These are phyloP conservation scores for Vigna hirtella DNA, from an alignment of 306 rosid genomes.

Conservation along the genomic window DNA sequence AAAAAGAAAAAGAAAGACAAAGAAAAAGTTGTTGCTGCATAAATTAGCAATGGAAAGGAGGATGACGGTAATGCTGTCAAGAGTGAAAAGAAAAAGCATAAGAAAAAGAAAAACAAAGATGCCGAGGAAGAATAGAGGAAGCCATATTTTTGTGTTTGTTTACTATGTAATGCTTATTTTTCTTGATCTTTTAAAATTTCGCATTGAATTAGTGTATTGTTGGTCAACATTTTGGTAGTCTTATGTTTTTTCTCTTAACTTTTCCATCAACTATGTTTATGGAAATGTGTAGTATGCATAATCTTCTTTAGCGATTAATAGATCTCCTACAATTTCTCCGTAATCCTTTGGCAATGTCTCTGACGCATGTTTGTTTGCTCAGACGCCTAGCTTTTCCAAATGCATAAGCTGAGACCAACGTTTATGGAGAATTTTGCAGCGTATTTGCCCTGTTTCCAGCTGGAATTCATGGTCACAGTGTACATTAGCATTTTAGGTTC, in stretches of 20 bases:
- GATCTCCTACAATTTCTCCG: not conserved
- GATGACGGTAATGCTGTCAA: constrained; percentile 49
- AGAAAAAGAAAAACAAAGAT: constrained; percentile 60
- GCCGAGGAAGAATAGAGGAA: constrained; percentile 56
- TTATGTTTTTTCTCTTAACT: not conserved
- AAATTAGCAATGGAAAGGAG: constrained; percentile 38
- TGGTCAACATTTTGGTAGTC: not conserved
- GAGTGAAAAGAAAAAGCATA: constrained; percentile 74
- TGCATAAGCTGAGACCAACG: not conserved
- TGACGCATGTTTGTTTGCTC: too few species aligned
- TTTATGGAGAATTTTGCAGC: not conserved
- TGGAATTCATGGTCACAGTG: not conserved
- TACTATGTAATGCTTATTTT: constrained; percentile 23
- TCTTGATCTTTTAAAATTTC: constrained; percentile 5
- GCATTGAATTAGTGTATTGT: not conserved
- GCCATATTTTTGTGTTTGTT: constrained; percentile 32
- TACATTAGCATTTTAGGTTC: not conserved
- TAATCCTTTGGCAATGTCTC: too few species aligned
- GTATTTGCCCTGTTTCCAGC: not conserved
- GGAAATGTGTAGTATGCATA: too few species aligned
- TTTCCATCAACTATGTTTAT: too few species aligned
- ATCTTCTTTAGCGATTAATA: too few species aligned
- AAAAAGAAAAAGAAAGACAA: constrained; percentile 67
- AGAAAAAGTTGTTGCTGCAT: constrained; percentile 37
- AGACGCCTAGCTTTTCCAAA: too few species aligned